These are phyloP conservation scores for Oryza officinalis DNA, from an alignment of 176 grass and related monocot species.

Conservation along the genomic window DNA sequence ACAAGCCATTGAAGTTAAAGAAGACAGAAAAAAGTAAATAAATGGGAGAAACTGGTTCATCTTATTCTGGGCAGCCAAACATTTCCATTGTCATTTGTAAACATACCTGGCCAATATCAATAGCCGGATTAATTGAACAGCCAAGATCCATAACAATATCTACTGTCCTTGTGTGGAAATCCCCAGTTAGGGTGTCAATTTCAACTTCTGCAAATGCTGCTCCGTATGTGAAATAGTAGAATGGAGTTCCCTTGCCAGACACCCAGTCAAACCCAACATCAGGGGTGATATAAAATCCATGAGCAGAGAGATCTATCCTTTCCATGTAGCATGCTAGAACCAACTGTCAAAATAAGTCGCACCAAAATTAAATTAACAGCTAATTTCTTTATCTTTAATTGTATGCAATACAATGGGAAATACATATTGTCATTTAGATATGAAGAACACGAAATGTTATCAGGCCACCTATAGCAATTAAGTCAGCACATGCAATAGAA, in stretches of 20 bases:
- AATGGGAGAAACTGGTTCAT: not conserved
- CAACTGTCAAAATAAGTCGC: slow-evolving; percentile 52
- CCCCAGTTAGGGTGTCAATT: slow-evolving; percentile 92
- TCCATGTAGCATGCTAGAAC: slow-evolving; percentile 73
- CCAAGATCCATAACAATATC: slow-evolving; percentile 95
- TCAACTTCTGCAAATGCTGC: slow-evolving; percentile 98
- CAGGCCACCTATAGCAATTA: slow-evolving; percentile 11
- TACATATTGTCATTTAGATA: slow-evolving; percentile 1
- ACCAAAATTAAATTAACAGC: slow-evolving; percentile 16
- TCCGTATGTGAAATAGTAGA: slow-evolving; percentile 88
- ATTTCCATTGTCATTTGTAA: not conserved
- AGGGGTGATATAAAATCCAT: slow-evolving; percentile 93
- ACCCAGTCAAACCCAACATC: slow-evolving; percentile 73
- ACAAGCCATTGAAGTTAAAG: slow-evolving; percentile 20
- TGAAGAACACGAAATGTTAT: not conserved
- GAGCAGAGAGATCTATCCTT: slow-evolving; percentile 87
- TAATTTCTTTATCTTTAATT: not conserved
- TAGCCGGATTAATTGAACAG: slow-evolving; percentile 94
- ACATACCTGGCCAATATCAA: slow-evolving; percentile 91
- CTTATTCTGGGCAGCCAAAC: not conserved
- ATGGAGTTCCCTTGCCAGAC: slow-evolving; percentile 79
- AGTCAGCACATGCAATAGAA: not conserved
- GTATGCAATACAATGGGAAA: not conserved
- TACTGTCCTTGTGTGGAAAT: slow-evolving; percentile 81
- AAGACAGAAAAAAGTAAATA: not conserved